phyloP scores from a whole-genome alignment of 2,329 filamentous ascomycete genomes.

The Cordyceps sp. region DNA sequence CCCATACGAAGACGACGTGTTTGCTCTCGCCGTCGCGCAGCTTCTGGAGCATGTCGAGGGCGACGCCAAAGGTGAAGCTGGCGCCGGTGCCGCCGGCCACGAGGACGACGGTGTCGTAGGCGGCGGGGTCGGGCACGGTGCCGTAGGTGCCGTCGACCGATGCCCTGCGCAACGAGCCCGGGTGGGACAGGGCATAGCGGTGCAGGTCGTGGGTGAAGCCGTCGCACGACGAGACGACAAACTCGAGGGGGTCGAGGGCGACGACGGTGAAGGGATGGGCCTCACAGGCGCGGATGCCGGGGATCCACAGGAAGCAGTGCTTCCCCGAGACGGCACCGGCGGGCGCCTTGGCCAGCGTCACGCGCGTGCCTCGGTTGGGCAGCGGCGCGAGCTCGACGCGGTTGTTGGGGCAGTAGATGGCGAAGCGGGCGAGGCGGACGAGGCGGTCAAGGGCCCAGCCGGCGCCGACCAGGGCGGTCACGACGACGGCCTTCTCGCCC shows the following conservation, averaged over 20 bases:
- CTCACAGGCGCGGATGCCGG: conserved; percentile 35
- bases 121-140: conserved; percentile 30
- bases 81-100: conserved; percentile 45
- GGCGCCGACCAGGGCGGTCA: conserved; percentile 20
- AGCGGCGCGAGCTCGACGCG: conserved; percentile 34
- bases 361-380: conserved; percentile 33
- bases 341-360: conserved; percentile 33
- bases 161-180: conserved; percentile 28
- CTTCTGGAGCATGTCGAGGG: conserved; percentile 17
- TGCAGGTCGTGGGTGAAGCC: conserved; percentile 42
- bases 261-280: conserved; percentile 50
- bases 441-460: conserved; percentile 36
- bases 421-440: conserved; percentile 25
- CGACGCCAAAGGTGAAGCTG: conserved; percentile 31
- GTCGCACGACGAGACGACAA: conserved; percentile 39
- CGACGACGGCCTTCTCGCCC: conserved; percentile 21
- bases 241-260: conserved; percentile 32
- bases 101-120: conserved; percentile 38
- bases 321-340: conserved; percentile 31
- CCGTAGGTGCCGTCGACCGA: conserved; percentile 46
- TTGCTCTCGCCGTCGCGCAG: conserved; percentile 7
- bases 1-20: conserved; percentile 22
- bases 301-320: conserved; percentile 50
- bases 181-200: conserved; percentile 29
- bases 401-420: conserved; percentile 30